Base-by-base conservation (phyloP, 2,329 filamentous ascomycete genomes). In the Fusarium circinatum region DNA sequence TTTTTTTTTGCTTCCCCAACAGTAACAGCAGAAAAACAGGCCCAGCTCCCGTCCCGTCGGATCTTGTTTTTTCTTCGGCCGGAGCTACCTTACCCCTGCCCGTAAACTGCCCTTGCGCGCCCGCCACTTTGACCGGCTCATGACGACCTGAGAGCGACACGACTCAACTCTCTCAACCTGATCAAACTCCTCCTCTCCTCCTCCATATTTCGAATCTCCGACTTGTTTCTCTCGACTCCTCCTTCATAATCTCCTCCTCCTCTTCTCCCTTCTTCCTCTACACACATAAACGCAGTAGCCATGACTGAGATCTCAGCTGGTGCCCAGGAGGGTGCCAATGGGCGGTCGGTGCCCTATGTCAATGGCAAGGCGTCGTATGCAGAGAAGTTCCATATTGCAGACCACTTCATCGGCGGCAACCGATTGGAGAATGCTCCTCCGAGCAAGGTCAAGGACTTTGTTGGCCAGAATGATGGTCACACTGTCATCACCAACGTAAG, bases 341-440 rank as follows among this genome's bases (percentile, higher is more conserved):
- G 85, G 80, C 83, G 85, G 78, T 85, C 85, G 55, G 87, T 89
- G 59, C 87, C 89, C 59, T 80, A 86, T 58, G 76, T 82, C 75
- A 91, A 91, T 78, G 88, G 89, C 84, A 86, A 87, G 75, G 83
- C 88, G 80, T 91, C 92, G 63, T 95, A 93, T 82, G 90, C 94
- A 75, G 92, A 94, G 78, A 94, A 93, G 85, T 91, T 94, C 87
- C 91, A 93, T 76, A 84, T 99, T 73, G 91, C 95, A 73, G 89
- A 94, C 84, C 96, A 99, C 87, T 99, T 98, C 85, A 97, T 98
- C 83, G 96, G 96, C 79, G 96, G 96, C 75, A 98, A 98, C 87
- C 90, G 91, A 81, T 85, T 99, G 74, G 91, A 91, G 74, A 93
- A 93, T 81, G 96, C 96, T 57, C 85, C 93, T 49, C 89, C 95